These are phyloP conservation scores for Coemansia sp. DNA, from an alignment of 192 early-diverging fungal species.

Conservation along the genomic window DNA sequence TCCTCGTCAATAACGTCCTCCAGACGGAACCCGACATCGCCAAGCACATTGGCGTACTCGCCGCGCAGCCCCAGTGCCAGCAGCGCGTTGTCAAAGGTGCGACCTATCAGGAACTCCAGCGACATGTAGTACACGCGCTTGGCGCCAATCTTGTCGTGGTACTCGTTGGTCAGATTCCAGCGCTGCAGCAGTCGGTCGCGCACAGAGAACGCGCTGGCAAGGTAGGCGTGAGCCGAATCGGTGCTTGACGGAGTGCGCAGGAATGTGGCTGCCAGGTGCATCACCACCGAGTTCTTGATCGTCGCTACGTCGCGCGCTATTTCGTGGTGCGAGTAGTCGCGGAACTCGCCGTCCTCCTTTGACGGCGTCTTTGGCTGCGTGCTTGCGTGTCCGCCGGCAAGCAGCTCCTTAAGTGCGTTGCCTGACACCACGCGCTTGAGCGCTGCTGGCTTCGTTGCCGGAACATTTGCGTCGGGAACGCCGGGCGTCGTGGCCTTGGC, in stretches of 20 bases:
- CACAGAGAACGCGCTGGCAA: conserved; percentile 86
- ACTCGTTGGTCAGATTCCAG: conserved; percentile 95
- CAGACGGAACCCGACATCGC: conserved; percentile 84
- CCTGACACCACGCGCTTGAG: conserved; percentile 56
- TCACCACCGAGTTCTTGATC: conserved; percentile 84
- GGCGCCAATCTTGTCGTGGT: conserved; percentile 68
- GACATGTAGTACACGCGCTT: conserved; percentile 98
- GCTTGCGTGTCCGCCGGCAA: conserved; percentile 42
- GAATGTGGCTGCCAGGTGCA: conserved; percentile 88
- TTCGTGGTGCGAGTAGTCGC: conserved; percentile 52
- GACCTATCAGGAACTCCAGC: conserved; percentile 94
- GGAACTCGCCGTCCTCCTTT: conserved; percentile 47
- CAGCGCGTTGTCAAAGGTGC: conserved; percentile 96
- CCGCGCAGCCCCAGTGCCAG: conserved; percentile 82
- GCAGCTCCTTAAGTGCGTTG: conserved; percentile 53
- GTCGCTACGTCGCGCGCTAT: conserved; percentile 62
- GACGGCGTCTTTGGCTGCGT: conserved; percentile 49
- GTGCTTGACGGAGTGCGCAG: conserved; percentile 86
- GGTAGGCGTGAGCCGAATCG: conserved; percentile 91
- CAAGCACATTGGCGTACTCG: conserved; percentile 65
- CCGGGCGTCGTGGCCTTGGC: conserved; percentile 55
- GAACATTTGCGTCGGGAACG: conserved; percentile 38
- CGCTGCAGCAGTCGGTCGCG: conserved; percentile 90
- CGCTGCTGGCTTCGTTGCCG: conserved; percentile 36
- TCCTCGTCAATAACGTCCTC: conserved; percentile 95